A percentile compares a stretch with the other conserved stretches of the same genome.
These are phyloP conservation scores for Phyllosticta capitalensis DNA, from an alignment of 2,329 filamentous ascomycete genomes.

Conservation along the genomic window DNA sequence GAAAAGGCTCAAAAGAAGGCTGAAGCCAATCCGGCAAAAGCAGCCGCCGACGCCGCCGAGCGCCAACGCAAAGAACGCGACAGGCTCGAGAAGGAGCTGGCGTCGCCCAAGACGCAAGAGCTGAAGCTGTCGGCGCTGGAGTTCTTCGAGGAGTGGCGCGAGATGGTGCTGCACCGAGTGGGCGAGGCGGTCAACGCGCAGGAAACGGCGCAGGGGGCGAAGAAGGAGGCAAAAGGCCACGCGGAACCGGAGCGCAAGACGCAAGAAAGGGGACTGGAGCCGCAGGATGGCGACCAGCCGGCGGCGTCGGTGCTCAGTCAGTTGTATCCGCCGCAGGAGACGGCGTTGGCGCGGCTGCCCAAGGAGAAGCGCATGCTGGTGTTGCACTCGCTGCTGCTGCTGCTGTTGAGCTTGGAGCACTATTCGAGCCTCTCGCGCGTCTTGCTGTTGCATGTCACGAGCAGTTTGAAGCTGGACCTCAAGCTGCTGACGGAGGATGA, in stretches of 20 bases:
- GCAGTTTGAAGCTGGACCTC: constrained; percentile 58
- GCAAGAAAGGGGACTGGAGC: constrained; percentile 11
- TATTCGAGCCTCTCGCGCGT: constrained; percentile 67
- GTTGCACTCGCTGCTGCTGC: constrained; percentile 61
- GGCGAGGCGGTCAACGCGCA: constrained; percentile 50
- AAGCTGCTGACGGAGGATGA: constrained; percentile 62
- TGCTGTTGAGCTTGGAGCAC: constrained; percentile 68
- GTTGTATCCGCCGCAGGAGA: constrained; percentile 31
- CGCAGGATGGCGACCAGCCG: constrained; percentile 19
- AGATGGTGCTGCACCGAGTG: constrained; percentile 58
- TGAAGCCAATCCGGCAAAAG: constrained; percentile 13
- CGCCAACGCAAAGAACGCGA: constrained; percentile 23
- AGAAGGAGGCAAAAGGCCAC: constrained; percentile 18
- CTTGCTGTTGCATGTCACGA: constrained; percentile 59
- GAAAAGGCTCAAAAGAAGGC: constrained; percentile 15
- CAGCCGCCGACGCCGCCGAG: constrained; percentile 13
- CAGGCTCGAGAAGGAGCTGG: constrained; percentile 41
- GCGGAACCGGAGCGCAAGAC: constrained; percentile 10
- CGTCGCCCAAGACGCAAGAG: constrained; percentile 46
- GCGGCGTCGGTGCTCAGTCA: constrained; percentile 21
- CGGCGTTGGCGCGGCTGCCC: constrained; percentile 44
- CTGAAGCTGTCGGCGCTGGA: constrained; percentile 59
- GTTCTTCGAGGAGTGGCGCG: constrained; percentile 75
- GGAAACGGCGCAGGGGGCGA: constrained; percentile 21
- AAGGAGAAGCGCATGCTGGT: constrained; percentile 56